phyloP scores from a whole-genome alignment of 176 grass and related monocot genomes.

The Metroxylon sagu region DNA sequence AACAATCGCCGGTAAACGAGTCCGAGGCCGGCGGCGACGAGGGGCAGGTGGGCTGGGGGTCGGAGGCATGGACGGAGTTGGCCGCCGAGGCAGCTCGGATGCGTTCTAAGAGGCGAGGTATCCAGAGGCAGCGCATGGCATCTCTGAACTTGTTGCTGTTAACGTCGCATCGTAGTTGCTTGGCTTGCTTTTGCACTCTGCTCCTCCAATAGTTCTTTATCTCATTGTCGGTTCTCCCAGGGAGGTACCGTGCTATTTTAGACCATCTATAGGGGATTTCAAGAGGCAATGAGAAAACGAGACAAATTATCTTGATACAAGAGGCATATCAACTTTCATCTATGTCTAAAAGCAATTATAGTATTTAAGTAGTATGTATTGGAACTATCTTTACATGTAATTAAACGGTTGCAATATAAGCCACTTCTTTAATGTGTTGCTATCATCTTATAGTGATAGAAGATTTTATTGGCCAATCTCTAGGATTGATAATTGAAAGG shows the following conservation, averaged over 20 bases:
- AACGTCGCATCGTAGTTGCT: conserved; percentile 54
- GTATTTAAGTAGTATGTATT: too few species aligned
- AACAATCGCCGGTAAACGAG: conserved; percentile 3
- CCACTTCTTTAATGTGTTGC: too few species aligned
- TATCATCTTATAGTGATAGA: too few species aligned
- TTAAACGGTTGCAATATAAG: too few species aligned
- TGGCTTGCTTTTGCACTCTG: conserved; percentile 58
- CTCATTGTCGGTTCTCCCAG: conserved; percentile 14
- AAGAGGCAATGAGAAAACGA: not conserved
- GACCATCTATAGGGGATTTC: conserved; percentile 34
- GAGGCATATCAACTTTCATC: too few species aligned
- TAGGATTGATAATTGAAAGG: too few species aligned
- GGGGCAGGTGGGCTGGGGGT: too few species aligned
- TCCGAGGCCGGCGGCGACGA: conserved; percentile 4
- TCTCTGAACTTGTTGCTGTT: conserved; percentile 46
- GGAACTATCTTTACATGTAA: too few species aligned
- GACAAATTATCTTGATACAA: not conserved
- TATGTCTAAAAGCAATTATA: too few species aligned
- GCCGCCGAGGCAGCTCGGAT: not conserved
- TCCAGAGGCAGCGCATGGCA: conserved; percentile 50
- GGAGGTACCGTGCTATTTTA: conserved; percentile 47
- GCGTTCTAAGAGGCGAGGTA: conserved; percentile 32
- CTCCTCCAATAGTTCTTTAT: conserved; percentile 37
- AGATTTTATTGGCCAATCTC: too few species aligned
- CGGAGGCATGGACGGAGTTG: too few species aligned